A percentile compares a stretch with the other conserved stretches of the same genome.
These are phyloP conservation scores for Arctium minus DNA, from an alignment of 129 eudicot species.

Conservation along the genomic window DNA sequence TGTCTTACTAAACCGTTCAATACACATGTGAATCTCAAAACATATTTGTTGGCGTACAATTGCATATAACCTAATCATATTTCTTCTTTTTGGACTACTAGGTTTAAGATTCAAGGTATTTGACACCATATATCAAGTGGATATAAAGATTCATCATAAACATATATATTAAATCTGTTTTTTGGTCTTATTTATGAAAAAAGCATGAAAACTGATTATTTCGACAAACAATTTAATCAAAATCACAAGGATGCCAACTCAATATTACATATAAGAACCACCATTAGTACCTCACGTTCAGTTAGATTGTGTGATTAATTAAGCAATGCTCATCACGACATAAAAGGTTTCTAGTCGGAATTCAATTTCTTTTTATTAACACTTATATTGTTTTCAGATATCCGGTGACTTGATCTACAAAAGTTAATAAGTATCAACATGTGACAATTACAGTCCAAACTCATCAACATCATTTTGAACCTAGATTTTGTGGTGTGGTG, in stretches of 20 bases:
- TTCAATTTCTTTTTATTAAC: background rate
- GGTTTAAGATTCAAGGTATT: background rate
- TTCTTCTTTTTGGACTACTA: background rate
- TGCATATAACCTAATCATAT: background rate
- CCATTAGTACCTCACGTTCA: background rate
- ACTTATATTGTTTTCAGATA: background rate
- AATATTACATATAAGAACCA: background rate
- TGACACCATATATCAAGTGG: background rate
- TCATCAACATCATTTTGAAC: background rate
- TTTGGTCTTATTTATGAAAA: background rate
- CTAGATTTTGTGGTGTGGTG: background rate
- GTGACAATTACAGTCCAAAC: no score
- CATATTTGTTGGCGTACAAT: background rate
- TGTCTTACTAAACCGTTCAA: background rate
- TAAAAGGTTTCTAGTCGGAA: background rate
- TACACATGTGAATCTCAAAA: background rate
- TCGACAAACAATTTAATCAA: background rate
- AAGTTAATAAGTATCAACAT: background rate
- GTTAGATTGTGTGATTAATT: background rate
- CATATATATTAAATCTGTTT: background rate
- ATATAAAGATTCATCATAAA: background rate
- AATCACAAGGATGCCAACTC: background rate
- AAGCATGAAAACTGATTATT: background rate
- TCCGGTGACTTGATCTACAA: background rate
- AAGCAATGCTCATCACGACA: background rate